Base-by-base conservation (phyloP, 148 eudicot species). In the Pharnaceum exiguum region DNA sequence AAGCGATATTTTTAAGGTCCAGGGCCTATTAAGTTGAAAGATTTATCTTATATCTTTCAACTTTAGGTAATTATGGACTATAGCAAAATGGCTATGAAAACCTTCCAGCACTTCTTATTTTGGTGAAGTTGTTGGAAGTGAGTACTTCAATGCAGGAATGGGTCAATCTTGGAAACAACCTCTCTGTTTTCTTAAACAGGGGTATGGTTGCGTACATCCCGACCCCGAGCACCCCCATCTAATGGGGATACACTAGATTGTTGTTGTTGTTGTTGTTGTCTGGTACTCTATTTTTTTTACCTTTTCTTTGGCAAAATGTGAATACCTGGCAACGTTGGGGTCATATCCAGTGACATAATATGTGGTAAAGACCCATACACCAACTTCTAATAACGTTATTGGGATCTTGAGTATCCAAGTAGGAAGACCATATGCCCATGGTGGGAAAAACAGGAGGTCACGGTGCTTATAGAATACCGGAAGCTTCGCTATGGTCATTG, bases 381-480 rank as follows among this genome's bases (percentile, higher is more conserved):
- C 75, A 43, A 69, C 76, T 71, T 85, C 94, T 18, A 83, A 31
- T 27, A 79, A 55, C 57, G 87, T 55, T 10, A 82, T 26, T 0
- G 96, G 89, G 17, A 89, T 75, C 65, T 77, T 82, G 23, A 85
- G 74, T 55, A 89, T 22, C 94, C 87, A 82, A 35, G 46, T 50
- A n/a, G 94, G 96, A 64, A 89, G 69, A 22, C 85, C 74, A 71
- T 85, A 85, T 7, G 86, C 76, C 94, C 96, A 89, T 4, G 87
- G 37, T 0, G 96, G 94, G 45, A 67, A 89, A 65, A 89, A 85
- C 24, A 75, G 82, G 49, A 79, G 73, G 66, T 82, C 87, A 17
- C 89, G 59, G 37, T 85, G 93, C 71, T 89, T 82, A 53, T 74
- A 81, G 60, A 85, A 89, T 29, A 85, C 89, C 0, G 90, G 90